Evolutionary conservation across 148 eudicot species (phyloP), one percentile per base, ranked within the genome.

Genomic region (Agrostemma githago): DNA sequence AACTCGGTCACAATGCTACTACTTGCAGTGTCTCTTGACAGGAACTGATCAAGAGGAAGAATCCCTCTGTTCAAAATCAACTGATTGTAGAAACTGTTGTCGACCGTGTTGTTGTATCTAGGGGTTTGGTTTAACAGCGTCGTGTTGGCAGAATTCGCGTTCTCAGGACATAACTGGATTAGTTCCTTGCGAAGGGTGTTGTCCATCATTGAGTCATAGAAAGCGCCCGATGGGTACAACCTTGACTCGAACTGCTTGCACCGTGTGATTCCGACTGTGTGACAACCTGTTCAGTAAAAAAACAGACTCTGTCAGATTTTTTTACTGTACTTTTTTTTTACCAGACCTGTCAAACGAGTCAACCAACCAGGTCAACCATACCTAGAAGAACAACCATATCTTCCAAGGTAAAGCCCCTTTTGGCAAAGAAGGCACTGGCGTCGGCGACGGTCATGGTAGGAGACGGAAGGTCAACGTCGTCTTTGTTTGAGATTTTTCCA

Each of bases 201-300:
- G 71, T 78, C 80, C 76, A 78, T 78, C 3, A 2, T 2, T 26
- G 72, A 19, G 63, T 78, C 87, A 2, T 75, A 83, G n/a, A 41
- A 62, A 37, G 78, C 77, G 6, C 44, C 63, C 71, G 72, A 70
- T n/a, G 73, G 72, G 79, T 82, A 82, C 4, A 86, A 69, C 1
- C 85, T 62, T 67, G 26, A 19, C 70, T 70, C 64, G 76, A 86
- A 66, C 41, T 72, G 3, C 15, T 60, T 53, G 11, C 89, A 86
- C 3, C 72, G 84, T 57, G 89, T 79, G 3, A 81, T 75, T 59
- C 89, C 89, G 5, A 86, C 82, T 2, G 87, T 68, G 73, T 86
- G 89, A 7, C 79, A 83, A 21, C 89, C 89, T 77, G 62, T 39
- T 51, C 2, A 39, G 57, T 43, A 71, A 3, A 0, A 71, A 3